Base-by-base conservation (phyloP, 306 rosid species). In the Mucuna pruriens region DNA sequence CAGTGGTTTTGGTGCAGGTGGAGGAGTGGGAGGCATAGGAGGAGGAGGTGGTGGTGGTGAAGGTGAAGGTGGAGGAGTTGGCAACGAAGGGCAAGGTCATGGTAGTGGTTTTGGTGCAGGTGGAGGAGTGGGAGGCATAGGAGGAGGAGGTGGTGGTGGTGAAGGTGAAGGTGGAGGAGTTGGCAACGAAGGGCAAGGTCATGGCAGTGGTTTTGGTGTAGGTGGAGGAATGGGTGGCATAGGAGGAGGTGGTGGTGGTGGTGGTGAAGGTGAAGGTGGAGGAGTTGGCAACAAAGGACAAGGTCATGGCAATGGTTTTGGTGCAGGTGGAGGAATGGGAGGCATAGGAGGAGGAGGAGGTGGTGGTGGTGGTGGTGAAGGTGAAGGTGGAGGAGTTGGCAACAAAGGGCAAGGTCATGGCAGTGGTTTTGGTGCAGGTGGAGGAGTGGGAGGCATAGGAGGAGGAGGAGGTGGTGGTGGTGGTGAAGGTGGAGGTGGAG, bases 41-140 rank as follows among this genome's bases (percentile, higher is more conserved):
- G 88, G 87, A 13, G 86, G 80, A 0, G 88, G 75, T 0, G 90
- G 87, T 0, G 89, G 90, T 0, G 90, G 90, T 0, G 86, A 82
- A 0, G 79, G 86, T 1, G 84, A 57, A 13, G 83, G 83, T 61
- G 69, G 36, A 17, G 76, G 48, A 13, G 38, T 8, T 1, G 78
- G 74, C 1, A 80, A 62, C 25, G 81, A 58, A 4, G 80, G 77
- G 9, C 75, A 26, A 65, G 89, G 90, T 34, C 34, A 81, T 7
- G 90, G 91, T 0, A 72, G 72, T 33, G 90, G 88, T 7, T 51
- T 38, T 68, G 84, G 84, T 19, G 77, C 55, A 26, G 94, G 94
- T 12, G 69, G 12, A 22, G 91, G 91, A 0, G 61, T 12, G 0
- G 79, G 89, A 1, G 74, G 67, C 2, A 60, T 81, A 10, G 66